Percentiles rank a stretch among this genome's conserved stretches.
Evolutionary conservation across 2,329 filamentous ascomycete genomes (phyloP).

Genomic region (Penicillium palitans): DNA sequence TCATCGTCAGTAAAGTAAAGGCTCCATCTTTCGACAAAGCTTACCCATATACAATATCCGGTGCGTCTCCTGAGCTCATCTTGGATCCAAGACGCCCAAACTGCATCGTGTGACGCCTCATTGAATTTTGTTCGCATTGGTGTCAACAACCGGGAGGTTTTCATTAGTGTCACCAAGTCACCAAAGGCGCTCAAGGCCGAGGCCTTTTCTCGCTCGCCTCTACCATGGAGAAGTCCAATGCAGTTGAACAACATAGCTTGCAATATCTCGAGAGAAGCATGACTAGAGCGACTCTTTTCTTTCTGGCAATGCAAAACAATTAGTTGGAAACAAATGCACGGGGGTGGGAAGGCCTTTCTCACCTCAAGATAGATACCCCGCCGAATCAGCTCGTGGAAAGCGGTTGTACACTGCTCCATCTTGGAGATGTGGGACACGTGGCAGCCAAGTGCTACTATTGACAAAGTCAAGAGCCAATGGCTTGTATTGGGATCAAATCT

Average conservation of each 20-base stretch:
- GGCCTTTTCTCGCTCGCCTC: constrained; percentile 25
- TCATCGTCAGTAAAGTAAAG: background rate
- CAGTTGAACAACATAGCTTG: constrained; percentile 37
- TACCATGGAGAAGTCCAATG: constrained; percentile 34
- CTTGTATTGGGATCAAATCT: constrained; percentile 39
- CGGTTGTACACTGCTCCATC: constrained; percentile 31
- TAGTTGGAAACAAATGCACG: background rate
- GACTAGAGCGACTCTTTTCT: constrained; percentile 22
- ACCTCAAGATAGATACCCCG: constrained; percentile 41
- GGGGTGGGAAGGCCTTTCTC: background rate
- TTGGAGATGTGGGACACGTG: constrained; percentile 33
- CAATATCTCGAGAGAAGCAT: constrained; percentile 29
- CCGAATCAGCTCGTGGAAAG: constrained; percentile 46
- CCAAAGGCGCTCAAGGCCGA: constrained; percentile 30
- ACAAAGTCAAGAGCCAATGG: constrained; percentile 45
- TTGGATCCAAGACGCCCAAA: constrained; percentile 42
- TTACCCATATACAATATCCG: constrained; percentile 48
- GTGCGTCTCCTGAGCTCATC: constrained; percentile 41
- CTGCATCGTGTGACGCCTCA: constrained; percentile 14
- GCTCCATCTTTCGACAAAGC: constrained; percentile 2
- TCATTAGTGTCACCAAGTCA: constrained; percentile 30
- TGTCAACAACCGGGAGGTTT: constrained; percentile 24
- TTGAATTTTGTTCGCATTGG: constrained; percentile 7
- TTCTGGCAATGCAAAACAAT: constrained; percentile 22
- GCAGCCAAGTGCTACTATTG: constrained; percentile 44